These are phyloP conservation scores for Chlorella sp. DNA, from an alignment of 139 green algal species.

Conservation along the genomic window DNA sequence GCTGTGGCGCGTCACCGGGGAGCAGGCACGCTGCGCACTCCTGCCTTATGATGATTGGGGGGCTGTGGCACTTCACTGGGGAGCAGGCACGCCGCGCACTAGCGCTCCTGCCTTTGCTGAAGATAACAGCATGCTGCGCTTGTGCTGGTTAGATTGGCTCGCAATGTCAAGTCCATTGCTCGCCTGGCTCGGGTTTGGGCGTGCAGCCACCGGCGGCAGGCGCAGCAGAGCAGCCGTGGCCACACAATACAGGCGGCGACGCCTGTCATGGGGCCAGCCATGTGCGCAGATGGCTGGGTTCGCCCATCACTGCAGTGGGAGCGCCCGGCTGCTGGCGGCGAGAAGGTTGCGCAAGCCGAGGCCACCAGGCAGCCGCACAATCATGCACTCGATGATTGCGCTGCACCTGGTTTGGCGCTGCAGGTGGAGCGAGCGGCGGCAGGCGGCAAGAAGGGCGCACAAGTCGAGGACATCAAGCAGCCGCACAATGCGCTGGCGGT, in stretches of 20 bases:
- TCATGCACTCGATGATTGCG: no score
- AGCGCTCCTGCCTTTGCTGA: no score
- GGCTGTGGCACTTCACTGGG: conserved; percentile 7
- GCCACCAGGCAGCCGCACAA: no score
- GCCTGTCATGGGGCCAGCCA: no score
- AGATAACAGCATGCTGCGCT: no score
- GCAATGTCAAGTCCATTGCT: neutral
- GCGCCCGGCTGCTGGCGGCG: no score
- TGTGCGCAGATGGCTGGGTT: no score
- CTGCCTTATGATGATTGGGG: conserved; percentile 79
- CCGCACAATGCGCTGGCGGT: conserved; percentile 72
- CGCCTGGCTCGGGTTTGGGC: neutral
- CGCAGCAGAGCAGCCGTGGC: no score
- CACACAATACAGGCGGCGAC: no score
- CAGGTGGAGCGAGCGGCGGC: conserved; percentile 44
- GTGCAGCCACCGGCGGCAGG: neutral
- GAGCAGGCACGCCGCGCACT: neutral
- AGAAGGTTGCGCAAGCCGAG: no score
- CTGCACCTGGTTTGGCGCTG: neutral
- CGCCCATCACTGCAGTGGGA: no score
- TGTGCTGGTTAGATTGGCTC: no score
- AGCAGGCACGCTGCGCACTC: neutral
- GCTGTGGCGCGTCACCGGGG: conserved; percentile 9
- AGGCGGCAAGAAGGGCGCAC: conserved; percentile 1
- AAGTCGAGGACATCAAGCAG: conserved; percentile 49